These are phyloP conservation scores for Colletotrichum sansevieriae DNA, from an alignment of 2,329 filamentous ascomycete genomes.

Conservation along the genomic window DNA sequence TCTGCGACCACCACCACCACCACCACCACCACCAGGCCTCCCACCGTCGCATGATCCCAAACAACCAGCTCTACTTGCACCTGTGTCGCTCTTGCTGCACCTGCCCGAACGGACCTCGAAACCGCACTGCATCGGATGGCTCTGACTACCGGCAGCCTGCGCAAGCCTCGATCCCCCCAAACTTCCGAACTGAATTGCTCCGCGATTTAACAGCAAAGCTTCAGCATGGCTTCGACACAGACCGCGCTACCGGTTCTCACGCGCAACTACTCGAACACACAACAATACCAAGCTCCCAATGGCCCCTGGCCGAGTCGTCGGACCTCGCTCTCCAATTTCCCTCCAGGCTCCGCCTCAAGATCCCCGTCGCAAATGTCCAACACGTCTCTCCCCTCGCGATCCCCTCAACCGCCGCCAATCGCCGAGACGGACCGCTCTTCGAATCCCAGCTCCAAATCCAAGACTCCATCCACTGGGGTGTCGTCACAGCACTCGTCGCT, in stretches of 20 bases:
- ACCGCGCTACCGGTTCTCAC: constrained; percentile 58
- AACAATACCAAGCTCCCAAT: constrained; percentile 49
- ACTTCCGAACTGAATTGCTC: constrained; percentile 32
- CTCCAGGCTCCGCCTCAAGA: constrained; percentile 61
- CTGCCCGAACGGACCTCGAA: constrained; percentile 38
- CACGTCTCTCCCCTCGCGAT: constrained; percentile 65
- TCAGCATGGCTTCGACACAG: constrained; percentile 55
- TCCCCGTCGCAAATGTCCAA: constrained; percentile 71
- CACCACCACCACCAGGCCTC: constrained; percentile 8
- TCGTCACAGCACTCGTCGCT: constrained; percentile 74
- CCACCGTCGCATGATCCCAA: constrained; percentile 31
- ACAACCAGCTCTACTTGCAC: constrained; percentile 29
- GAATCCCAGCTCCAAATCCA: constrained; percentile 71
- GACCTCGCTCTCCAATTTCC: constrained; percentile 75
- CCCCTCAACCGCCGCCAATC: constrained; percentile 63
- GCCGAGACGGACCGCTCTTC: constrained; percentile 69
- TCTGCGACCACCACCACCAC: constrained; percentile 2
- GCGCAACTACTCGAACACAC: constrained; percentile 54
- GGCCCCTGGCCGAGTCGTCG: constrained; percentile 53
- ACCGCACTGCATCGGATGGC: constrained; percentile 36
- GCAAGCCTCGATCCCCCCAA: constrained; percentile 28
- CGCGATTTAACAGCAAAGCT: constrained; percentile 29
- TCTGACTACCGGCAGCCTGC: constrained; percentile 35
- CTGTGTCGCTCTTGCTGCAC: constrained; percentile 18
- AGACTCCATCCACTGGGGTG: constrained; percentile 68